These are phyloP conservation scores for Phaeosphaeria sp. DNA, from an alignment of 2,329 filamentous ascomycete species.

Conservation along the genomic window DNA sequence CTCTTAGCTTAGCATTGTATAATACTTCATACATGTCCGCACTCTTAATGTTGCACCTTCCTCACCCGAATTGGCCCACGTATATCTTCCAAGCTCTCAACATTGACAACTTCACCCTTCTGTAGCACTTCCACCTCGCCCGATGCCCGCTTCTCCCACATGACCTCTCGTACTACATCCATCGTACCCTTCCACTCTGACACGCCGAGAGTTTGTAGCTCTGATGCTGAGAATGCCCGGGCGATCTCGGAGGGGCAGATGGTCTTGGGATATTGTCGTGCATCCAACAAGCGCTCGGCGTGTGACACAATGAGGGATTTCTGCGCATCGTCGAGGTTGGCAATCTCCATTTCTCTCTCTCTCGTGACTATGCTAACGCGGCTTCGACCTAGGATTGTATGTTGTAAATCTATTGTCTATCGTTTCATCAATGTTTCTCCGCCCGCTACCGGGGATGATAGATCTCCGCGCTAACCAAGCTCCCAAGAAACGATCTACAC, in stretches of 20 bases:
- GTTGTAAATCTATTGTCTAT: background rate
- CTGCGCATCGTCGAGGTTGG: slow-evolving; percentile 21
- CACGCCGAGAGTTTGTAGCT: slow-evolving; percentile 42
- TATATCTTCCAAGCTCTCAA: slow-evolving; percentile 46
- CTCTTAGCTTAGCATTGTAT: slow-evolving; percentile 10
- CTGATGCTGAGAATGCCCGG: slow-evolving; percentile 50
- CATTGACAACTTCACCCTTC: slow-evolving; percentile 51
- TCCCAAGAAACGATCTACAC: slow-evolving; percentile 21
- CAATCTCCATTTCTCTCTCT: slow-evolving; percentile 16
- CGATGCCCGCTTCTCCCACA: slow-evolving; percentile 50
- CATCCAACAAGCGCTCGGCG: slow-evolving; percentile 36
- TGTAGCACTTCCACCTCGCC: slow-evolving; percentile 58
- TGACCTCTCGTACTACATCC: slow-evolving; percentile 50
- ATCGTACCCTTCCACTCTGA: slow-evolving; percentile 57
- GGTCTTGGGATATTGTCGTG: slow-evolving; percentile 55
- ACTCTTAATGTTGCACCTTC: slow-evolving; percentile 10
- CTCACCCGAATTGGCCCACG: slow-evolving; percentile 57
- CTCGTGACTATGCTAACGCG: background rate
- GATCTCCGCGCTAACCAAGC: slow-evolving; percentile 15
- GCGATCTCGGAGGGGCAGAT: slow-evolving; percentile 61
- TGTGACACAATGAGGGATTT: slow-evolving; percentile 18
- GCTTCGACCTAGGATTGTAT: background rate
- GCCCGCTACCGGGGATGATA: slow-evolving; percentile 2
- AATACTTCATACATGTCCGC: slow-evolving; percentile 4
- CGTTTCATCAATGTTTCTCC: background rate